These are phyloP conservation scores for Zasmidium angulare DNA, from an alignment of 2,329 filamentous ascomycete species.

Conservation along the genomic window DNA sequence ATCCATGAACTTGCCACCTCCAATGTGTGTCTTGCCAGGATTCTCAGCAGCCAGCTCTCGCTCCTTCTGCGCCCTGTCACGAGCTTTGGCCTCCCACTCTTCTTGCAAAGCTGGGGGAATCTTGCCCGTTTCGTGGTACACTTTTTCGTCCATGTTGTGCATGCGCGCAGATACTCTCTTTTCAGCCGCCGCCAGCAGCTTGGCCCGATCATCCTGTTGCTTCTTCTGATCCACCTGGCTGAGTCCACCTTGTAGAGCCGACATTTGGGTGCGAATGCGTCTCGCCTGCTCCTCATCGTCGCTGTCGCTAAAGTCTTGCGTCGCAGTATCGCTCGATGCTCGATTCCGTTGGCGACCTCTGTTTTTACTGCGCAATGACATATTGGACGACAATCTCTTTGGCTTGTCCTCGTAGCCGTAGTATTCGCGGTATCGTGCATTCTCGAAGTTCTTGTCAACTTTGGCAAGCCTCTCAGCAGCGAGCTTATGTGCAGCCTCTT, in stretches of 20 bases:
- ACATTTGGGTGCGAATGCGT: conserved; percentile 76
- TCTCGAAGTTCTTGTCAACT: conserved; percentile 67
- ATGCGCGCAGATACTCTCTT: conserved; percentile 80
- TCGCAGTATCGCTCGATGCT: conserved; percentile 63
- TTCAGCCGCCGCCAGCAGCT: conserved; percentile 74
- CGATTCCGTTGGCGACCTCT: conserved; percentile 52
- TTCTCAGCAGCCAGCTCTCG: conserved; percentile 60
- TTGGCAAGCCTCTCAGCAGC: conserved; percentile 81
- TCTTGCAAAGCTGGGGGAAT: conserved; percentile 66
- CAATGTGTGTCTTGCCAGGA: conserved; percentile 65
- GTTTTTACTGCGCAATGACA: conserved; percentile 49
- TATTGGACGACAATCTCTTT: conserved; percentile 49
- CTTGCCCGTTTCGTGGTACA: conserved; percentile 74
- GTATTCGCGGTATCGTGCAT: conserved; percentile 69
- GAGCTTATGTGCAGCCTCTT: conserved; percentile 83
- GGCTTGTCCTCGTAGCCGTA: conserved; percentile 64
- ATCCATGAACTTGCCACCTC: conserved; percentile 77
- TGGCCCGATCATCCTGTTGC: conserved; percentile 70
- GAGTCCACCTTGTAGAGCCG: conserved; percentile 67
- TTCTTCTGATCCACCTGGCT: conserved; percentile 71
- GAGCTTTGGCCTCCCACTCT: conserved; percentile 78
- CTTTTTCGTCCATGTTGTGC: conserved; percentile 76
- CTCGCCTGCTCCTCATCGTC: conserved; percentile 68
- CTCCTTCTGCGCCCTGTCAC: conserved; percentile 65
- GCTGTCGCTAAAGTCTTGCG: conserved; percentile 41